Base-by-base conservation (phyloP, 129 eudicot genomes). In the Mikania micrantha region DNA sequence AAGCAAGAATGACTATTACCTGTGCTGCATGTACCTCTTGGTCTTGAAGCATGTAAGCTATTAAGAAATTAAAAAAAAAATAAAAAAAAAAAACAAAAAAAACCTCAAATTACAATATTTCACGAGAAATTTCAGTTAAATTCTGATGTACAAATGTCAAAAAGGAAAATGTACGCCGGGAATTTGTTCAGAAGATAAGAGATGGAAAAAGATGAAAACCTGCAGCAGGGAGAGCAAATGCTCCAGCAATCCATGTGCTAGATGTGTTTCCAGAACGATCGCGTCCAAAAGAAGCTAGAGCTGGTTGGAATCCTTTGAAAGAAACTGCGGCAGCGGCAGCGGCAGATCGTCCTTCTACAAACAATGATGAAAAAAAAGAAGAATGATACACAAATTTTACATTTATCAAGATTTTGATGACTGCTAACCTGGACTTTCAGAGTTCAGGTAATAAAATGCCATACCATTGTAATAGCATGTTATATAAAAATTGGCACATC, bases 161-260 rank as follows among this genome's bases (percentile, higher is more conserved):
- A 38, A 24, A 7, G 7, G 3, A 52, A 52, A 52, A 9, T 9
- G 7, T 10, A 52, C 7, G 3, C 13, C 4, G 17, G 41, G 5
- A 69, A 9, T 53, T 45, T 21, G 10, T 19, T 64, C 7, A 44
- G 42, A 57, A n/a, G 1, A 44, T 21, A 16, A 38, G 1, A 34
- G 24, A 36, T 67, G 4, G 17, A 15, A 28, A 38, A 20, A 19
- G 17, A 31, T 3, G 4, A 50, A 56, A 45, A 94, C 99, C 95
- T 89, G 99, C 95, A 32, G 97, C 92, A 57, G 99, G 99, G 44
- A 94, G 86, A 20, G 88, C 92, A 50, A 94, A 80, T 31, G 85
- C 88, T 65, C 93, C 85, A 68, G 87, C 78, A 64, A 94, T 79
- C 96, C 95, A 94, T 71, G 78, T 69, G 56, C 74, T 41, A 28